Evolutionary conservation across 2,329 filamentous ascomycete genomes (phyloP).

Genomic region (Blumeria graminis): DNA sequence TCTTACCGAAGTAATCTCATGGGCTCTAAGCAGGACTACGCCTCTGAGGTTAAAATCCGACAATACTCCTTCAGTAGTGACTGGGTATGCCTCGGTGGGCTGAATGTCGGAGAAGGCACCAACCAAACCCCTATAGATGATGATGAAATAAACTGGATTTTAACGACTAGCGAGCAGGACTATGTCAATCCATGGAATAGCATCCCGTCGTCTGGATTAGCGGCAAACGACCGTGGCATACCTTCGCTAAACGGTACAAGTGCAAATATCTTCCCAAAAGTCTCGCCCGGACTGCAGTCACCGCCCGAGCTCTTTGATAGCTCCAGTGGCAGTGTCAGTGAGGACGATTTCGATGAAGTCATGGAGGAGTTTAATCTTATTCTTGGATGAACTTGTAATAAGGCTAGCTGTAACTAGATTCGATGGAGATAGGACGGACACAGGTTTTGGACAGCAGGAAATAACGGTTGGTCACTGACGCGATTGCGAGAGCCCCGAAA

Average conservation of each 20-base stretch:
- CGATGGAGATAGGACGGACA: too few relatives aligned
- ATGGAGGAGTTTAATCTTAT: slow-evolving; percentile 2
- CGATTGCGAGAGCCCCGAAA: too few relatives aligned
- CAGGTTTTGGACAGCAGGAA: too few relatives aligned
- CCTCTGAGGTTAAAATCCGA: too few relatives aligned
- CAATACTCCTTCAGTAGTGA: too few relatives aligned
- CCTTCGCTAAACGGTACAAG: background rate
- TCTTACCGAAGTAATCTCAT: background rate
- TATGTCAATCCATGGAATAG: background rate
- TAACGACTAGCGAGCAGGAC: background rate
- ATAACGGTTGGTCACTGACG: too few relatives aligned
- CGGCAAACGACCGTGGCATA: background rate
- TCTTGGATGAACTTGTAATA: background rate
- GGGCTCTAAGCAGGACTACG: too few relatives aligned
- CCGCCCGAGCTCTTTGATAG: background rate
- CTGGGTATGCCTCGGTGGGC: too few relatives aligned
- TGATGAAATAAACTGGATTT: background rate
- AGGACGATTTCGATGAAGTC: background rate
- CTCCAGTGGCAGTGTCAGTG: background rate
- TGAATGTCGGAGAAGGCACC: too few relatives aligned
- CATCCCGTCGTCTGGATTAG: background rate
- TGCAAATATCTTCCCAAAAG: background rate
- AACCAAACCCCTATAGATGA: too few relatives aligned
- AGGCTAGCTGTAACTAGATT: too few relatives aligned
- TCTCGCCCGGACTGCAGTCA: background rate